Evolutionary conservation across 1,284 basidiomycete genomes (phyloP), one percentile per base, ranked within the genome.

Genomic region (Spongispora temasekensis): DNA sequence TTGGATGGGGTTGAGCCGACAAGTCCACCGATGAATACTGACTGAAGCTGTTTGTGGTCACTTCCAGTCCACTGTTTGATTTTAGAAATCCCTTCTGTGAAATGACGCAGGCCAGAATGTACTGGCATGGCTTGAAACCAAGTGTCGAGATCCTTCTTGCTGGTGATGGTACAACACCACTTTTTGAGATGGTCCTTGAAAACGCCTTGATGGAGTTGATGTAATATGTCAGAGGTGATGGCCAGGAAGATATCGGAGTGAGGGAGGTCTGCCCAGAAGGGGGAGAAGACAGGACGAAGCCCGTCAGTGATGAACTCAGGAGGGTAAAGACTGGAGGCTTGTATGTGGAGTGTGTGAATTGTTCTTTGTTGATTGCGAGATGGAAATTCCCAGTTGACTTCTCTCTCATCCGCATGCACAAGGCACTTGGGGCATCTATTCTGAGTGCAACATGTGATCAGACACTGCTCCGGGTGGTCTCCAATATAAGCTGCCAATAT

Each of bases 371-470:
- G 32, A n/a, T 53, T 35, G 32, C 5, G 23, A 10, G 5, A 9
- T 19, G 8, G n/a, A 13, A 28, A 57, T 28, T 25, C 30, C 35
- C 6, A 7, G 13, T 52, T 52, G 17, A 23, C 7, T 25, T 19
- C 32, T 17, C 15, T 8, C 17, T 53, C 17, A 17, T 35, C 23
- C 10, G 32, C 52, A 32, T 7, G 30, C 3, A 52, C 21, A 4
- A 15, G 28, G 21, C 65, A 71, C 13, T 55, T 56, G 4, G 66
- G 66, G 30, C 69, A 71, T 4, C 50, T 21, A 31, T 61, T 68
- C 30, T 70, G 61, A 27, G 56, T 58, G 44, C 63, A 66, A 55
- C 69, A 68, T 0, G 65, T 62, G 1, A 74, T 58, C 51, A 48
- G 44, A 27, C 44, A 48, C 25, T 48, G 44, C 25, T 48, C 44